Conservation (phyloP, 176 grass and related monocot genomes). For the Oryza brachyantha region DNA sequence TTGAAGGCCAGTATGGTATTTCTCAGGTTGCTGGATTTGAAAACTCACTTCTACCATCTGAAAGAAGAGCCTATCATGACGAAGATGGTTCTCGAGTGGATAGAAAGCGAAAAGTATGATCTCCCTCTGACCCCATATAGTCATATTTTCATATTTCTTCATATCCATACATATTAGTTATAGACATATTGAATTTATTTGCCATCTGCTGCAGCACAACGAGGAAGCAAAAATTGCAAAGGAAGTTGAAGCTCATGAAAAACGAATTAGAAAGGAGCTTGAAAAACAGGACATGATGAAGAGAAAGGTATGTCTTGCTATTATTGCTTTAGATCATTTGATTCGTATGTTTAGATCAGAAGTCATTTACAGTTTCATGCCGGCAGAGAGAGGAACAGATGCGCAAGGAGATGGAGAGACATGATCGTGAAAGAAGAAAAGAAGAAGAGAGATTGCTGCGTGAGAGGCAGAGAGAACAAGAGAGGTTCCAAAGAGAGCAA, state of each 20-base stretch:
- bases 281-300: slow-evolving; percentile 96
- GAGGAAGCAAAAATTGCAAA: slow-evolving; percentile 98
- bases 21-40: slow-evolving; percentile 60
- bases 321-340: slow-evolving; percentile 23
- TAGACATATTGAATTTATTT: slow-evolving; percentile 29
- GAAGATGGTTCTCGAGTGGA: slow-evolving; percentile 71
- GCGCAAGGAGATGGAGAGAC: slow-evolving; percentile 92
- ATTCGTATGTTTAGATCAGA: slow-evolving; percentile 18
- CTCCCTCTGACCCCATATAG: slow-evolving; percentile 6
- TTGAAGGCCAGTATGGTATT: slow-evolving; percentile 59
- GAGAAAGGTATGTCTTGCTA: slow-evolving; percentile 63
- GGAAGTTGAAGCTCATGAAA: slow-evolving; percentile 98
- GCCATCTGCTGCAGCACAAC: slow-evolving; percentile 43
- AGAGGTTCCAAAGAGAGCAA: slow-evolving; percentile 83
- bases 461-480: slow-evolving; percentile 92
- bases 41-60: slow-evolving; percentile 63
- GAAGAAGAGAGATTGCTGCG: slow-evolving; percentile 87
- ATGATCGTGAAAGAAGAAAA: slow-evolving; percentile 92
- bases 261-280: slow-evolving; percentile 87
- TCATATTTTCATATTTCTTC: slow-evolving; percentile 17
- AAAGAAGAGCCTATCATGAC: slow-evolving; percentile 61
- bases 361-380: slow-evolving; percentile 29
- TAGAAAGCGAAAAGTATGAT: slow-evolving; percentile 81
- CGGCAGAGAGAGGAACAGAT: slow-evolving; percentile 86
- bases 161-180: slow-evolving; percentile 13